Evolutionary conservation across 1,284 basidiomycete genomes (phyloP).

Genomic region (Pascua sp.): DNA sequence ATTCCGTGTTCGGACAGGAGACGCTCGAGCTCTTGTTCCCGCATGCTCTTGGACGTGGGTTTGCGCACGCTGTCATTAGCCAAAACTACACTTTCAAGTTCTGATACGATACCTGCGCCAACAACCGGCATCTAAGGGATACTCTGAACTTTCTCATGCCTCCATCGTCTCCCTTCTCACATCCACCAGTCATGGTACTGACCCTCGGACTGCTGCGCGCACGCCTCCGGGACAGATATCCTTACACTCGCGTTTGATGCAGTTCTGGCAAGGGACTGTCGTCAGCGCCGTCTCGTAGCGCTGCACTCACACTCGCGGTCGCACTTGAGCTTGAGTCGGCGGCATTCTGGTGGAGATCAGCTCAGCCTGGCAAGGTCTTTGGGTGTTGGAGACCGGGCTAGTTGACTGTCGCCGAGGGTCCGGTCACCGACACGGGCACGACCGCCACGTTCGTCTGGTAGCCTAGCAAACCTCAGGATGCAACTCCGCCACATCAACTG

Average conservation of each 20-base stretch:
- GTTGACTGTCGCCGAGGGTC: no score
- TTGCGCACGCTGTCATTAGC: not conserved
- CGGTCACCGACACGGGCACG: no score
- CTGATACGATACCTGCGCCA: no score
- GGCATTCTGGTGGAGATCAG: constrained; percentile 16
- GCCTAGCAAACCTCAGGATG: no score
- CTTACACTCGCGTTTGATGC: constrained; percentile 27
- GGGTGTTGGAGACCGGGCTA: no score
- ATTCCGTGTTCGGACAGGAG: constrained; percentile 22
- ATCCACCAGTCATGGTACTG: no score
- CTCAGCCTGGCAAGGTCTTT: no score
- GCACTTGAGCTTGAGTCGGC: constrained; percentile 28
- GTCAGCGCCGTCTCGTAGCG: not conserved
- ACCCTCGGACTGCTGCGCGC: constrained; percentile 18
- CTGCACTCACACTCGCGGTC: constrained; percentile 18
- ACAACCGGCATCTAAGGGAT: no score
- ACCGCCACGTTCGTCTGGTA: no score
- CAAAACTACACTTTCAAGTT: not conserved
- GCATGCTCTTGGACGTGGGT: constrained; percentile 3
- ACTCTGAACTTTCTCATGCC: no score
- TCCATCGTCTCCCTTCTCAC: no score
- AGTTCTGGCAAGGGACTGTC: constrained; percentile 31
- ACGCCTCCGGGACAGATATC: constrained; percentile 33
- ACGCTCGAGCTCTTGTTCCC: constrained; percentile 20
- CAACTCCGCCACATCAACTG: not conserved